phyloP scores from a whole-genome alignment of 2,329 filamentous ascomycete genomes.

The Macroventuria anomochaeta region DNA sequence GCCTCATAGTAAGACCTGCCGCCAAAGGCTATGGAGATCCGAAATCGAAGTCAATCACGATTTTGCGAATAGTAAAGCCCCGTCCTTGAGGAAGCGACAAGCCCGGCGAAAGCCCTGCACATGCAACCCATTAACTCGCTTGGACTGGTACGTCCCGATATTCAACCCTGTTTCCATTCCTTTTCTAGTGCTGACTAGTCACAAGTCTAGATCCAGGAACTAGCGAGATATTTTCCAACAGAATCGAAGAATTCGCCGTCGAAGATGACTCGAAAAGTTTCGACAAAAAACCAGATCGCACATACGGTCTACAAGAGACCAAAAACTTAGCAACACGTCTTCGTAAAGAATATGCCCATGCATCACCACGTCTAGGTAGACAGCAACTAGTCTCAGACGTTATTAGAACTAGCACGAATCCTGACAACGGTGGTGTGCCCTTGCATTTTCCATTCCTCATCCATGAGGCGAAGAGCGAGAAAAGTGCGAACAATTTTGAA shows the following conservation, averaged over 20 bases:
- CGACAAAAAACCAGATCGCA: slow-evolving; percentile 23
- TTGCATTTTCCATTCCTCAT: slow-evolving; percentile 29
- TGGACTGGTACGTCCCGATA: not conserved
- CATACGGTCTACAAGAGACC: slow-evolving; percentile 20
- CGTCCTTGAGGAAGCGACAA: not conserved
- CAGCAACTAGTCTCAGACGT: slow-evolving; percentile 8
- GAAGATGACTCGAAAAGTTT: not conserved
- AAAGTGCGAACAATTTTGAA: slow-evolving; percentile 19
- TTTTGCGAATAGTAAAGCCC: not conserved
- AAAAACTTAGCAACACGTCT: slow-evolving; percentile 16
- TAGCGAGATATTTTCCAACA: slow-evolving; percentile 5
- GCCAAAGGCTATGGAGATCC: not conserved
- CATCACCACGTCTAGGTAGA: not conserved
- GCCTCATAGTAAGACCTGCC: not conserved
- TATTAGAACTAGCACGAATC: slow-evolving; percentile 19
- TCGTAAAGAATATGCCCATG: not conserved
- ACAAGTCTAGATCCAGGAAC: not conserved
- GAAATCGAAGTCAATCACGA: not conserved
- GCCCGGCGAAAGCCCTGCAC: not conserved
- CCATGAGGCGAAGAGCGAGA: slow-evolving; percentile 25
- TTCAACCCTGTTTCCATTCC: not conserved
- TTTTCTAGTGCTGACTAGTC: not conserved
- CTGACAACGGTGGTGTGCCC: slow-evolving; percentile 17
- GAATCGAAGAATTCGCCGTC: not conserved
- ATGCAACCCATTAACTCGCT: not conserved